These are phyloP conservation scores for Komagataea norvegica DNA, from an alignment of 1,139 yeast genomes.

Conservation along the genomic window DNA sequence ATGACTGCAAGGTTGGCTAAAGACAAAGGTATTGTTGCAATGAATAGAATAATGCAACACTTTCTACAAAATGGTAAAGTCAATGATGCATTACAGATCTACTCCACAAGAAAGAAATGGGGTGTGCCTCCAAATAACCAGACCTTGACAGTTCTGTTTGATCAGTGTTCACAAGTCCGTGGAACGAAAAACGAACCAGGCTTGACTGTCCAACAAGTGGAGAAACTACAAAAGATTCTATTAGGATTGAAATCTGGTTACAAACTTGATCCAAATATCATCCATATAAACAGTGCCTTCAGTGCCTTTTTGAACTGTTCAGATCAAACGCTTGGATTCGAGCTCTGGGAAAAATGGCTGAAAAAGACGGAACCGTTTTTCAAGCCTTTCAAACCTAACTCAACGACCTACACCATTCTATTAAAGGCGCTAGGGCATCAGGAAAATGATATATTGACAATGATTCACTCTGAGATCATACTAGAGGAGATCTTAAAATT, in stretches of 20 bases:
- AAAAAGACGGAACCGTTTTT: constrained; percentile 13
- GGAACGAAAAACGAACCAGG: constrained; percentile 13
- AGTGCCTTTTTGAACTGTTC: constrained; percentile 31
- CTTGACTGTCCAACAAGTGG: constrained; percentile 26
- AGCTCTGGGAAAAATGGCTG: constrained; percentile 26
- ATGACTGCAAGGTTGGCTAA: constrained; percentile 48
- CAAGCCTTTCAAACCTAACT: constrained; percentile 26
- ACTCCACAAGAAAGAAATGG: constrained; percentile 57
- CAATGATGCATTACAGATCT: constrained; percentile 45
- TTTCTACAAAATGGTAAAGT: constrained; percentile 37
- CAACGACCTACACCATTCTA: constrained; percentile 32
- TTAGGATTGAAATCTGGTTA: constrained; percentile 11
- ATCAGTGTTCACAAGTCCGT: constrained; percentile 45
- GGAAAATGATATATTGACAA: constrained; percentile 11
- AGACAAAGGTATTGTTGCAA: constrained; percentile 49
- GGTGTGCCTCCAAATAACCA: constrained; percentile 49
- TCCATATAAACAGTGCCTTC: constrained; percentile 33
- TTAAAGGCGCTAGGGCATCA: constrained; percentile 25
- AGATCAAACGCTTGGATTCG: constrained; percentile 28
- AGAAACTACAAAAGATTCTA: constrained; percentile 24
- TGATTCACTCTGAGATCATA: constrained; percentile 12
- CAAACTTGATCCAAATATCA: constrained; percentile 17
- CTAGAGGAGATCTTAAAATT: constrained; percentile 11
- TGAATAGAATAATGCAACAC: constrained; percentile 55
- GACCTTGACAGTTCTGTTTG: constrained; percentile 51